A percentile compares a stretch with the other conserved stretches of the same genome.
phyloP scores from a whole-genome alignment of 129 eudicot genomes.

The Erigeron canadensis region DNA sequence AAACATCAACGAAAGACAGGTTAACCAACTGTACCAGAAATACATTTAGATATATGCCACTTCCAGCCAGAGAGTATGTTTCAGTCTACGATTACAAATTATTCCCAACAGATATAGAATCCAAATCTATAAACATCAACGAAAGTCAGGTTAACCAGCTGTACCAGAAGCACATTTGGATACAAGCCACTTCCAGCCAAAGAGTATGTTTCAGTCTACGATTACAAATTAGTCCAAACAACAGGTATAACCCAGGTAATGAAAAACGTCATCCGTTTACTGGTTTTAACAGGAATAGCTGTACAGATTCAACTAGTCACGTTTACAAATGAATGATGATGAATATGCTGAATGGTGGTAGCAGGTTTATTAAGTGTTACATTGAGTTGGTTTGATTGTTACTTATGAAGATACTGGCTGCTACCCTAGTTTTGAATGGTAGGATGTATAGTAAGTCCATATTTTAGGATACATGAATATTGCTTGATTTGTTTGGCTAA shows the following conservation, averaged over 20 bases:
- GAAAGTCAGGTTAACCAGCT: neutral
- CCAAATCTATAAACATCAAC: constrained; percentile 38
- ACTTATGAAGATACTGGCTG: too few species aligned
- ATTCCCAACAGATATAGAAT: constrained; percentile 22
- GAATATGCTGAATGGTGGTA: too few species aligned
- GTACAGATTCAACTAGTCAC: neutral
- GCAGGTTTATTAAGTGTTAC: too few species aligned
- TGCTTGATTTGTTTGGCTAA: too few species aligned
- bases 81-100: constrained; percentile 2
- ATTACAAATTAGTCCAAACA: neutral
- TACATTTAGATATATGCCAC: neutral
- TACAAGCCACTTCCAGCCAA: neutral
- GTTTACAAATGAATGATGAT: neutral
- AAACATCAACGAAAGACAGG: constrained; percentile 17
- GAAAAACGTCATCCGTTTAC: too few species aligned
- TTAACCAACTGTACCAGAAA: constrained; percentile 12
- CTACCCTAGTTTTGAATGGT: too few species aligned
- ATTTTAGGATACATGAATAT: too few species aligned
- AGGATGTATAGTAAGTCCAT: too few species aligned
- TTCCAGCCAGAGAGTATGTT: neutral
- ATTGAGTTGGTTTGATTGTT: too few species aligned
- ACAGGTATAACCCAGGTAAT: neutral
- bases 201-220: neutral
- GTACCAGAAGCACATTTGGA: constrained; percentile 6
- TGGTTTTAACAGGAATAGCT: neutral